Conservation (phyloP, 176 grass and related monocot species). For the Oryza officinalis region DNA sequence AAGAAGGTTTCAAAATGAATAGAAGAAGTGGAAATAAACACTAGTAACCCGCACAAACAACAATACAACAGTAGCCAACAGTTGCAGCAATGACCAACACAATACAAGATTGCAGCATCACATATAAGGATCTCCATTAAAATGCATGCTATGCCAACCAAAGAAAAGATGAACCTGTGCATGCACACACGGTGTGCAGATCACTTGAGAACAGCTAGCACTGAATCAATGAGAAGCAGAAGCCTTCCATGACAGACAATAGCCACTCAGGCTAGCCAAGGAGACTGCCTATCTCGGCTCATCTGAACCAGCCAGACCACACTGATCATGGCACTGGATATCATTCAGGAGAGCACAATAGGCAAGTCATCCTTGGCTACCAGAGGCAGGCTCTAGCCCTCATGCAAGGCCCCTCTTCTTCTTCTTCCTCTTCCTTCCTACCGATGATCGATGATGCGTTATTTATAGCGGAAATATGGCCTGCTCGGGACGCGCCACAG, state of each 20-base stretch:
- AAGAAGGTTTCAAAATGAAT: no score
- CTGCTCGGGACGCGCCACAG: not conserved
- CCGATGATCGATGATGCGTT: not conserved
- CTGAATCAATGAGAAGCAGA: conserved; percentile 38
- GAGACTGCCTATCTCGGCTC: conserved; percentile 53
- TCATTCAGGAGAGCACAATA: conserved; percentile 32
- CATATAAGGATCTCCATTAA: not conserved
- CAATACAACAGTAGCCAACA: not conserved
- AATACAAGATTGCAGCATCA: not conserved
- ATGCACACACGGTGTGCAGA: not conserved
- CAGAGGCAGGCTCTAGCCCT: conserved; percentile 39
- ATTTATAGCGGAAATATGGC: conserved; percentile 38
- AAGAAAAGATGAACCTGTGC: not conserved
- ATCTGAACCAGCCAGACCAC: conserved; percentile 2
- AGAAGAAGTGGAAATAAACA: no score
- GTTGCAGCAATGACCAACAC: not conserved
- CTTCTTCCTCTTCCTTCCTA: not conserved
- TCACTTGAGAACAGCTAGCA: not conserved
- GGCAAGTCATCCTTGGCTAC: conserved; percentile 83
- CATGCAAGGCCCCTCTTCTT: conserved; percentile 60
- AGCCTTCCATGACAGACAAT: conserved; percentile 52
- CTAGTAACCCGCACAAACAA: no score
- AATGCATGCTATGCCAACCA: not conserved
- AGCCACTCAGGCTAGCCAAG: conserved; percentile 66
- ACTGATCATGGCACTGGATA: not conserved